Evolutionary conservation across 768 basidiomycete species (phyloP).

Genomic region (Cubamyces lactineus): DNA sequence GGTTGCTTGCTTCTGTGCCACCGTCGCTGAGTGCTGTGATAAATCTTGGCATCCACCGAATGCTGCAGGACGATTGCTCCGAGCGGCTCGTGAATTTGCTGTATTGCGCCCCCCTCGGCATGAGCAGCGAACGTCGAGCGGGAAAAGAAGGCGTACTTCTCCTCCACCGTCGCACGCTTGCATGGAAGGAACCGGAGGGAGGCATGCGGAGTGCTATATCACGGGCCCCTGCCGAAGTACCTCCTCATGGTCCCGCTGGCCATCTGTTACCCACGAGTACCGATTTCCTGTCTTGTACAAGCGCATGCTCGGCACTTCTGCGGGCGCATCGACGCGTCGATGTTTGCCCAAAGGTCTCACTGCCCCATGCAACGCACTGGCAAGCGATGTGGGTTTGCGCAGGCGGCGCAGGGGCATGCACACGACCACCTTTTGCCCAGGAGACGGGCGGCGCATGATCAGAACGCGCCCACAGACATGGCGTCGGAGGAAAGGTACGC

Average conservation of each 20-base stretch:
- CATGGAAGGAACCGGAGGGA: not conserved
- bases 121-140: too few relatives aligned
- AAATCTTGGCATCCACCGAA: too few relatives aligned
- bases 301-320: not conserved
- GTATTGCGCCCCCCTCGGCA: too few relatives aligned
- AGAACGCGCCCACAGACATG: not conserved
- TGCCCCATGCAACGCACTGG: not conserved
- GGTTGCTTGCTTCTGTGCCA: too few relatives aligned
- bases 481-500: not conserved
- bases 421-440: conserved; percentile 1
- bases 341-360: not conserved
- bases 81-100: too few relatives aligned
- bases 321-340: not conserved
- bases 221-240: not conserved
- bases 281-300: not conserved
- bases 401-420: not conserved
- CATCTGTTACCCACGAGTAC: too few relatives aligned
- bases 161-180: too few relatives aligned
- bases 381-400: too few relatives aligned
- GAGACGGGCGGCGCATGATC: not conserved
- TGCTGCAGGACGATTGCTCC: too few relatives aligned
- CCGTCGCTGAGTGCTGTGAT: too few relatives aligned
- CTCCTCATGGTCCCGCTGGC: too few relatives aligned
- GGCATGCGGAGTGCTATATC: not conserved
- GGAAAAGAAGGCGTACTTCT: too few relatives aligned